Conservation (phyloP, 345 rosid genomes). For the Erucastrum elatum region DNA sequence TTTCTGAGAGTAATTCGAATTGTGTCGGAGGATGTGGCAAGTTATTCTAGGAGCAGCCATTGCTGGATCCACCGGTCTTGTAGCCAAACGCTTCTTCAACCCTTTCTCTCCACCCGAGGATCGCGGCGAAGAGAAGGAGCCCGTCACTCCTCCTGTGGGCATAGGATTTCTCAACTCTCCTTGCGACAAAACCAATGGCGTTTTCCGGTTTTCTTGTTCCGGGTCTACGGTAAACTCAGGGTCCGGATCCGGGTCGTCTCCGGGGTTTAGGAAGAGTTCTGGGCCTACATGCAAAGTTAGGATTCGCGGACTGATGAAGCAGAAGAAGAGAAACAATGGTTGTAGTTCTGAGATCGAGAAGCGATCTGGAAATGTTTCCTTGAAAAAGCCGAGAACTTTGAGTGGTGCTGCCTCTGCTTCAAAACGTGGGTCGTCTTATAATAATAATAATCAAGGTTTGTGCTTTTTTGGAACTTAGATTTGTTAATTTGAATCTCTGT, state of each 20-base stretch:
- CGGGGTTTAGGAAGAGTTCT: conserved; percentile 31
- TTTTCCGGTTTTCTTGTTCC: conserved; percentile 76
- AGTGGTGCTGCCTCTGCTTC: conserved; percentile 26
- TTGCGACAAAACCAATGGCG: conserved; percentile 42
- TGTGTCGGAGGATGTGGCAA: conserved; percentile 63
- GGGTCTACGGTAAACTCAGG: conserved; percentile 37
- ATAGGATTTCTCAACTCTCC: conserved; percentile 36
- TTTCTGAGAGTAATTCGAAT: neutral
- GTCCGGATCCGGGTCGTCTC: conserved; percentile 22
- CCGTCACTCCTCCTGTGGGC: conserved; percentile 10
- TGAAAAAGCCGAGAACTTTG: conserved; percentile 64
- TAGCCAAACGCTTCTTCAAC: conserved; percentile 55
- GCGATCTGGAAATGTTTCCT: conserved; percentile 46
- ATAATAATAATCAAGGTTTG: conserved; percentile 43
- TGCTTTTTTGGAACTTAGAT: conserved; percentile 2
- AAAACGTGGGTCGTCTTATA: conserved; percentile 44
- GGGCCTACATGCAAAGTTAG: conserved; percentile 38
- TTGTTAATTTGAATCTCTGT: neutral
- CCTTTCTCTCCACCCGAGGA: conserved; percentile 31
- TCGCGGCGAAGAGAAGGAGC: conserved; percentile 4
- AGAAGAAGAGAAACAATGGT: conserved; percentile 2
- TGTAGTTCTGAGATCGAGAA: conserved; percentile 26
- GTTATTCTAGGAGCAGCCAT: conserved; percentile 66
- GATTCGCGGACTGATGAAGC: conserved; percentile 29
- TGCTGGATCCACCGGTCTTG: conserved; percentile 70